Percentiles rank a stretch among this genome's conserved stretches.
Conservation (phyloP, 495 filamentous ascomycete species). For the Penicillium lividum region DNA sequence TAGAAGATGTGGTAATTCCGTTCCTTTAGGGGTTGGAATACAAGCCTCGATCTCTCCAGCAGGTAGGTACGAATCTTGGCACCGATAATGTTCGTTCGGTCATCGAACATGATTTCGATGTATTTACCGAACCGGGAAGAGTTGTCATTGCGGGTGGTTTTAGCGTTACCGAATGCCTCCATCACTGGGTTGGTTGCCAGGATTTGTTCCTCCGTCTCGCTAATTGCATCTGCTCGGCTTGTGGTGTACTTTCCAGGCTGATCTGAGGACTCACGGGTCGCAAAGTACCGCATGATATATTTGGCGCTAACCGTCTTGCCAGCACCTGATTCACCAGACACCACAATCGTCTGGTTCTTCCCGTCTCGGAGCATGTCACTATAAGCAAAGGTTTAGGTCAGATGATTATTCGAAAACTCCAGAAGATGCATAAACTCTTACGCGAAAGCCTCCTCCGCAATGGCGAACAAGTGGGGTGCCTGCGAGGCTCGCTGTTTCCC, state of each 20-base stretch:
- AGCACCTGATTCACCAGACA: constrained; percentile 97
- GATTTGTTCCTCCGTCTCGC: constrained; percentile 97
- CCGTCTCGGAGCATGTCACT: constrained; percentile 96
- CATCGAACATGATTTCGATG: constrained; percentile 99
- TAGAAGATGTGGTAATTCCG: constrained; percentile 99
- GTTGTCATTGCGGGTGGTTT: constrained; percentile 98
- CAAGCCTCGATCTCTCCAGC: constrained; percentile 90
- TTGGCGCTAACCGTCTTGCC: constrained; percentile 99
- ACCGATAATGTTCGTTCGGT: constrained; percentile 92
- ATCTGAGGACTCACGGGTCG: constrained; percentile 92
- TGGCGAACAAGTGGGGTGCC: constrained; percentile 97
- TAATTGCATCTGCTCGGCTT: constrained; percentile 84
- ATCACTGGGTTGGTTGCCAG: constrained; percentile 98
- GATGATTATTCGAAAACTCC: neutral
- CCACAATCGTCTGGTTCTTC: constrained; percentile 97
- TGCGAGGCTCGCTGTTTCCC: constrained; percentile 95
- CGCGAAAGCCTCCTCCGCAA: constrained; percentile 98
- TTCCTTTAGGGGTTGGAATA: constrained; percentile 98
- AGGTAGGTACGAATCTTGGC: constrained; percentile 96
- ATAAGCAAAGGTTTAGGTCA: constrained; percentile 7
- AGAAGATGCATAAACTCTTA: constrained; percentile 45
- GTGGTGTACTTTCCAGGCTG: constrained; percentile 77
- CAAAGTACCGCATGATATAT: constrained; percentile 99
- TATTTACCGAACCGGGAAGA: constrained; percentile 99
- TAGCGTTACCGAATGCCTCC: constrained; percentile 99